These are phyloP conservation scores for Metarhizium anisopliae DNA, from an alignment of 2,329 filamentous ascomycete species.

Conservation along the genomic window DNA sequence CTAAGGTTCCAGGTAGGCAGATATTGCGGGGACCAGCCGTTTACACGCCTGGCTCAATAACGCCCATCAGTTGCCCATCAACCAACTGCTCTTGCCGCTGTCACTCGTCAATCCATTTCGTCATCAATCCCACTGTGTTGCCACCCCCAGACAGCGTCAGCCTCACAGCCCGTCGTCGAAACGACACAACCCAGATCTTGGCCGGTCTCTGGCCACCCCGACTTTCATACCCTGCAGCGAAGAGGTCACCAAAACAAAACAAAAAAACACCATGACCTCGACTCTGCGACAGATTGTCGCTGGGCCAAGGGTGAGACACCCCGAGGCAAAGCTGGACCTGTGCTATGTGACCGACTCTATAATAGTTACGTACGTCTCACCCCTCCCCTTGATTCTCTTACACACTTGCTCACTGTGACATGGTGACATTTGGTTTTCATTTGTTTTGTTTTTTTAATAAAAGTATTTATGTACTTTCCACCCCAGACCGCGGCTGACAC, in stretches of 20 bases:
- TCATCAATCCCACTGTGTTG: neutral
- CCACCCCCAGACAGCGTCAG: neutral
- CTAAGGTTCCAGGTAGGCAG: too few species aligned
- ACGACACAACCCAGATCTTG: neutral
- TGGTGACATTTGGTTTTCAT: too few species aligned
- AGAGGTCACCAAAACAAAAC: too few species aligned
- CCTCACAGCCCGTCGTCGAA: neutral
- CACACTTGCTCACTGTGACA: neutral
- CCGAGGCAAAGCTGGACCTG: conserved; percentile 82
- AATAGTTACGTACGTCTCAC: conserved; percentile 44
- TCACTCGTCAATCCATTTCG: neutral
- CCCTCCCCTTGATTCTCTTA: neutral
- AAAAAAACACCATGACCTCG: conserved; percentile 47
- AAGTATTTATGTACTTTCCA: too few species aligned
- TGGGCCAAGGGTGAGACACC: conserved; percentile 72
- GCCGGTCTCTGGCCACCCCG: too few species aligned
- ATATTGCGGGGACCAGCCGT: too few species aligned
- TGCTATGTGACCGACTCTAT: conserved; percentile 90
- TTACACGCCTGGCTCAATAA: too few species aligned
- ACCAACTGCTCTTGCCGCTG: too few species aligned
- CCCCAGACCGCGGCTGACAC: neutral
- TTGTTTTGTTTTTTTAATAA: too few species aligned
- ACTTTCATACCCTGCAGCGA: too few species aligned
- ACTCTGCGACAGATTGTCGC: conserved; percentile 87
- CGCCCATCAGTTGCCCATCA: too few species aligned